Evolutionary conservation across 1,284 basidiomycete species (phyloP), one percentile per base, ranked within the genome.

Genomic region (Porodaedalea pini): DNA sequence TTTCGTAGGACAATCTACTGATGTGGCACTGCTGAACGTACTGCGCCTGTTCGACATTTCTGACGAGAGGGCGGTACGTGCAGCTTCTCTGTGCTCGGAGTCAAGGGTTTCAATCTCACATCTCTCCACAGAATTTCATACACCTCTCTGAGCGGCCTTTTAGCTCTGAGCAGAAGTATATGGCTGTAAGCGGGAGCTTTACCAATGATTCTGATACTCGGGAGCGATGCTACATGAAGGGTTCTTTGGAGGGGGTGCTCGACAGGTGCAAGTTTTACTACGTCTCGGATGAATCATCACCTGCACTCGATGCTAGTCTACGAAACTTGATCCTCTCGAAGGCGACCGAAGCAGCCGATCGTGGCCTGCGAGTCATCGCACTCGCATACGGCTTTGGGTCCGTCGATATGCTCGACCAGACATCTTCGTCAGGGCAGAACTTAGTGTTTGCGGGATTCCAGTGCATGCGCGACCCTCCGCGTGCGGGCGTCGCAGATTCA

Each of bases 381-480:
- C 90, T 96, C 81, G 95, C 94, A 1, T 94, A 88, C 61, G 93
- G 93, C 0, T 86, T 83, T 63, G 85, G 87, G 1, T 73, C 79
- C 8, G 73, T 78, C 21, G 80, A 83, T 45, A 27, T 65, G 61
- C 54, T 68, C 59, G 43, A 70, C 53, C 58, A 68, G 17, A 69
- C 70, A 0, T 73, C 72, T n/a, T 25, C 15, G 62, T 70, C 17
- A 64, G 68, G 15, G 62, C 72, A 75, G 29, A 85, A 85, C 60
- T 77, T 98, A 19, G 80, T 95, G 0, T 98, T 99, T 69, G 88
- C 83, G 2, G 96, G 95, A 0, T 93, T 97, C 73, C 86, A 93
- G 68, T 94, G 92, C 2, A 98, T 98, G 94, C 78, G 90, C 59
- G 96, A 98, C 70, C 96, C 96, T 2, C 96, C 96, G 0, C 78